These are phyloP conservation scores for Wilcoxina mikolae DNA, from an alignment of 495 filamentous ascomycete genomes.

Conservation along the genomic window DNA sequence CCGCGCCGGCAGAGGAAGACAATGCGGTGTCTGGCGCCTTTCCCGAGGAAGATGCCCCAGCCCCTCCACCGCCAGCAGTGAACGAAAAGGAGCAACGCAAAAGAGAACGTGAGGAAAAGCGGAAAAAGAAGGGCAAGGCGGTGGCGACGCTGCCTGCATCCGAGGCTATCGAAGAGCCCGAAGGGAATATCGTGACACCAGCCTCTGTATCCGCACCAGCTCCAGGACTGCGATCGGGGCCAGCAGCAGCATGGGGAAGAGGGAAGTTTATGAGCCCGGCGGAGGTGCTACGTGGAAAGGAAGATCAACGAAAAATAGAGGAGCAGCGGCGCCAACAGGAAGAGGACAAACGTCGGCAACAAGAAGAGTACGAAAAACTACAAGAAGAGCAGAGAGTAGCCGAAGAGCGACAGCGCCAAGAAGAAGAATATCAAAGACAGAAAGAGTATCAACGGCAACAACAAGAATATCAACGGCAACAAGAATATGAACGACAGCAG, in stretches of 20 bases:
- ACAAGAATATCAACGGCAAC: neutral
- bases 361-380: neutral
- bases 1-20: neutral
- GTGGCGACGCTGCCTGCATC: constrained; percentile 7
- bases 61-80: neutral
- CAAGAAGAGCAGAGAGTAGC: neutral
- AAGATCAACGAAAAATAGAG: neutral
- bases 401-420: neutral
- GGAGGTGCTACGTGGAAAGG: neutral
- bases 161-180: neutral
- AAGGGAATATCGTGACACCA: neutral
- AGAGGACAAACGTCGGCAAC: neutral
- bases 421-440: neutral
- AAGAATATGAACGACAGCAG: neutral
- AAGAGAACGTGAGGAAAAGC: constrained; percentile 12
- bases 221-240: neutral
- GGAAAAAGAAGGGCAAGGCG: constrained; percentile 8
- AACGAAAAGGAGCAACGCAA: neutral
- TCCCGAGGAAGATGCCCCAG: neutral
- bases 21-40: neutral
- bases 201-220: neutral
- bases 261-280: neutral
- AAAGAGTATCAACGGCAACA: neutral
- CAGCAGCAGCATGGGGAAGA: neutral
- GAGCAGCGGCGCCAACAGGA: neutral